Base-by-base conservation (phyloP, 306 rosid genomes). In the Oemleria cerasiformis region DNA sequence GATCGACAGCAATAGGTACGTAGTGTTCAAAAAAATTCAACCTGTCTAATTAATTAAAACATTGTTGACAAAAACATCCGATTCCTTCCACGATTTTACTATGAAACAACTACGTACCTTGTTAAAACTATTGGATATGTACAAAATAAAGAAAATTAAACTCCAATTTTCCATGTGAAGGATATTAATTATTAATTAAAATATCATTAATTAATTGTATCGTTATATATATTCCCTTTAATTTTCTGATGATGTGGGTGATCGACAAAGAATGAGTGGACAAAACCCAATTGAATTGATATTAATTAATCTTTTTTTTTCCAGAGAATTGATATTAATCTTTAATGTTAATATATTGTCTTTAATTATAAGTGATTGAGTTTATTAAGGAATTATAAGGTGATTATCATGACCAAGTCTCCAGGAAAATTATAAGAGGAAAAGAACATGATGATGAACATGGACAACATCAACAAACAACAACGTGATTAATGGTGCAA, bases 401-500 rank as follows among this genome's bases (percentile, higher is more conserved):
- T 61, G 21, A 42, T 14, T 66, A 72, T 71, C 34, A 60, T 59
- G 77, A 71, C 77, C 36, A 40, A 41, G 73, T 51, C 74, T 36
- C 9, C 49, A 43, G 68, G 66, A 71, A 80, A 71, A 13, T 40
- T 66, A 19, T 36, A 75, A 53, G 75, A 66, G 45, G 58, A 66
- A 60, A 53, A 65, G 65, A 60, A 67, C 68, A 66, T 36, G 40
- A 64, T 20, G n/a, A 69, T 19, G 62, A 42, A 23, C 34, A 57
- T 8, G 38, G 23, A 56, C 65, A 57, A 70, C 21, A 45, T 30
- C 36, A 30, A 30, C 36, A 25, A n/a, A 65, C 30, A 63, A 75
- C 47, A 71, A 75, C 79, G 59, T 41, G 70, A 80, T 71, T 56
- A 11, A 47, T 64, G 73, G 36, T 59, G 39, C 53, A 61, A 71